Evolutionary conservation across 306 rosid genomes (phyloP).

Genomic region (Purshia tridentata): DNA sequence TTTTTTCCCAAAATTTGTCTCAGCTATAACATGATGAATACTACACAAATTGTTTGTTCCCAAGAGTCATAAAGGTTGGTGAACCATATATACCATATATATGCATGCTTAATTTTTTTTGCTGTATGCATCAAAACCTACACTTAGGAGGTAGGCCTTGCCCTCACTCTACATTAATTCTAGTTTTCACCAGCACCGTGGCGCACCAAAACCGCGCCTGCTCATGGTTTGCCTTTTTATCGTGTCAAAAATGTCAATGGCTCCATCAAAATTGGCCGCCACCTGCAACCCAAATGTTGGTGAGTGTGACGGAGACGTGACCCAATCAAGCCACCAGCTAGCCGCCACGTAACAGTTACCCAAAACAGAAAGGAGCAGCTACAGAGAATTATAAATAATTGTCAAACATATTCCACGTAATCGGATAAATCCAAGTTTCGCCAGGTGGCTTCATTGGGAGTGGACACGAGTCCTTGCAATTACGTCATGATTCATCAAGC

Average conservation of each 20-base stretch:
- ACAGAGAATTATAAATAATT: neutral
- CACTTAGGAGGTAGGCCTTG: neutral
- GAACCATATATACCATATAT: constrained; percentile 7
- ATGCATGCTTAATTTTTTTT: no score
- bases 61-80: constrained; percentile 3
- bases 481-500: constrained; percentile 27
- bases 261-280: constrained; percentile 9
- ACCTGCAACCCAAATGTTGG: constrained; percentile 1
- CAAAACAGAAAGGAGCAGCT: neutral
- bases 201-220: neutral
- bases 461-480: neutral
- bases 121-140: neutral
- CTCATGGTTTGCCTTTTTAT: neutral
- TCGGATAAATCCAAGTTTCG: neutral
- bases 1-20: no score
- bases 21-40: neutral
- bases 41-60: neutral
- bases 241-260: neutral
- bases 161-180: neutral
- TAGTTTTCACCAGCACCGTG: neutral
- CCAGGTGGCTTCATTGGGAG: neutral
- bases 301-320: constrained; percentile 12
- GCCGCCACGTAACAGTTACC: constrained; percentile 13
- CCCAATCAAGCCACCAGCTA: neutral
- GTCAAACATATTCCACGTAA: neutral